Evolutionary conservation across 1,284 basidiomycete species (phyloP), one percentile per base, ranked within the genome.

Genomic region (Erythrobasidium hasegawianum): DNA sequence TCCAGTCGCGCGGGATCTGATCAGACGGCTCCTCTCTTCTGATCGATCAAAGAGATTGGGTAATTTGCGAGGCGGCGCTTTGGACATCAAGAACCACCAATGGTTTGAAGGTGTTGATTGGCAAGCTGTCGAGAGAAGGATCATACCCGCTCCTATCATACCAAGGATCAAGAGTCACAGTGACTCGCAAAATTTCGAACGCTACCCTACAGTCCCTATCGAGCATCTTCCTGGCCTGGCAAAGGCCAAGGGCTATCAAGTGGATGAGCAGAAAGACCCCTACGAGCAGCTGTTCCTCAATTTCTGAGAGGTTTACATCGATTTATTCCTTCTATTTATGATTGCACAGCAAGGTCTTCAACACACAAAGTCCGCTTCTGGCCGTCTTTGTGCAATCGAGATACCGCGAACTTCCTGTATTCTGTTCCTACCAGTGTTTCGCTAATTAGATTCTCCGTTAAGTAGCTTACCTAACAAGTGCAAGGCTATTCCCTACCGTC

Each of bases 101-200:
- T 76, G 75, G 75, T 76, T 76, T 56, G 70, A 73, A 49, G 75
- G 74, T 9, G 73, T 76, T 10, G 73, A 75, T 39, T 76, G 75
- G 75, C 59, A 66, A 10, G 61, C 69, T 2, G 70, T 76, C 16
- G 58, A 59, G 22, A 53, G 69, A 5, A 69, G 73, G 60, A 57
- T 68, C 26, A 75, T 76, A 33, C 62, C 64, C 69, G 75, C 75
- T 7, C 75, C 75, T 2, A 75, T 76, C 64, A 64, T 75, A 47
- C 75, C 75, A 1, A 41, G 67, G 13, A 70, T 72, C 24, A 45
- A 52, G 16, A 57, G 54, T 1, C 68, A 72, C 0, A 71, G 70
- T 20, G 75, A 76, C 60, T 67, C 68, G 14, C 70, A 71, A 45
- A 75, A 76, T 45, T 76, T 75, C 59, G 74, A 75, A 68, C 57